A percentile compares a stretch with the other conserved stretches of the same genome.
phyloP scores from a whole-genome alignment of 306 rosid genomes.

The Cicer chorassanicum region DNA sequence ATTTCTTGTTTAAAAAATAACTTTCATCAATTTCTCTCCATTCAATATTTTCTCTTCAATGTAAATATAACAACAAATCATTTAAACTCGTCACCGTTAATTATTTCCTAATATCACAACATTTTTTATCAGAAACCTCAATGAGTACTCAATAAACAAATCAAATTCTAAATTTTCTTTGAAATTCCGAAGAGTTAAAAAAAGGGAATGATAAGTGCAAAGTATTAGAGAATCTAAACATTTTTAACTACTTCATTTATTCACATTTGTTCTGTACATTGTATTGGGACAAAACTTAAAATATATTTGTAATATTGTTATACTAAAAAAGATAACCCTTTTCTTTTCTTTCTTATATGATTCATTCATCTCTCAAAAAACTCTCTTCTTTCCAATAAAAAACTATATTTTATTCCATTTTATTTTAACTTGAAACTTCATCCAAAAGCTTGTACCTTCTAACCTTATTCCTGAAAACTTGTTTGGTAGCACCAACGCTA shows the following conservation, averaged over 20 bases:
- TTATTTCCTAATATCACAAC: not conserved
- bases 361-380: slow-evolving; percentile 27
- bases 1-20: too few relatives aligned
- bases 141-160: slow-evolving; percentile 8
- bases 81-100: too few relatives aligned
- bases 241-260: slow-evolving; percentile 31
- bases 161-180: not conserved
- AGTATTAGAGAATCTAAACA: slow-evolving; percentile 9
- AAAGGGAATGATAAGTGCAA: not conserved
- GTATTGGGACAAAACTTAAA: slow-evolving; percentile 43
- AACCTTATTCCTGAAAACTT: slow-evolving; percentile 76
- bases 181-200: not conserved
- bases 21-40: too few relatives aligned
- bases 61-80: too few relatives aligned
- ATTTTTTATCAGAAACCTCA: not conserved
- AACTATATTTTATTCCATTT: not conserved
- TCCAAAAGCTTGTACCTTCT: slow-evolving; percentile 97
- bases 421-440: slow-evolving; percentile 78
- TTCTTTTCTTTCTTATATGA: not conserved
- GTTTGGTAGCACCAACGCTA: slow-evolving; percentile 50
- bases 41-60: too few relatives aligned
- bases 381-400: slow-evolving; percentile 22
- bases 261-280: slow-evolving; percentile 46
- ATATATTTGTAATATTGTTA: not conserved
- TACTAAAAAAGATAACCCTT: not conserved